Conservation (phyloP, 2,329 filamentous ascomycete species). For the Amphichorda felina region DNA sequence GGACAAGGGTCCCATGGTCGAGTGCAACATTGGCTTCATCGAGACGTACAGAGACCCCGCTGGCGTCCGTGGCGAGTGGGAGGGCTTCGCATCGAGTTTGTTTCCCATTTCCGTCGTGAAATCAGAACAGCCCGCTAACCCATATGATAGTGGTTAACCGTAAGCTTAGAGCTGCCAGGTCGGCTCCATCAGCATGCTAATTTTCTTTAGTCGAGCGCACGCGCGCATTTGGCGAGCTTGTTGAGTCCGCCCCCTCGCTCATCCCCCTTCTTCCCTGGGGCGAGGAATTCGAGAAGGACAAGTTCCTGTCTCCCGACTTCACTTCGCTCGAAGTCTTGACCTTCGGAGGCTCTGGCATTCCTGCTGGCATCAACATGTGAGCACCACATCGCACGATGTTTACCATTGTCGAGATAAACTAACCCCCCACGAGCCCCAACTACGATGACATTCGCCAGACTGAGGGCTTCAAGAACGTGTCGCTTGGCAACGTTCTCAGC, state of each 20-base stretch:
- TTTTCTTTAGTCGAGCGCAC: slow-evolving; percentile 58
- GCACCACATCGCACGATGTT: slow-evolving; percentile 4
- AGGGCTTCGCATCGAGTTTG: slow-evolving; percentile 61
- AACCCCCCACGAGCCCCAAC: slow-evolving; percentile 32
- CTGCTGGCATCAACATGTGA: slow-evolving; percentile 54
- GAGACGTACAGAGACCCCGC: slow-evolving; percentile 79
- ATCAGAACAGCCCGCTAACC: not conserved
- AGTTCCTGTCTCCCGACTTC: slow-evolving; percentile 90
- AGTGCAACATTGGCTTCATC: slow-evolving; percentile 74
- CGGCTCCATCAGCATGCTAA: slow-evolving; percentile 1
- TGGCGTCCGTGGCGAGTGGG: slow-evolving; percentile 73
- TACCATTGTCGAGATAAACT: slow-evolving; percentile 3
- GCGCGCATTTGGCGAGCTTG: slow-evolving; percentile 73
- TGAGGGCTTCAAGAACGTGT: slow-evolving; percentile 87
- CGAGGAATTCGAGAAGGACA: slow-evolving; percentile 88
- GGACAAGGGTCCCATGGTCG: slow-evolving; percentile 70
- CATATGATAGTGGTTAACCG: slow-evolving; percentile 52
- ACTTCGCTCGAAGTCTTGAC: slow-evolving; percentile 86
- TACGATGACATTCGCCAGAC: slow-evolving; percentile 71
- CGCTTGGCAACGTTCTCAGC: slow-evolving; percentile 81
- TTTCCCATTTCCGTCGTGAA: slow-evolving; percentile 2
- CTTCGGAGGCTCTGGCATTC: slow-evolving; percentile 57
- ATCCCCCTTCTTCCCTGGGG: slow-evolving; percentile 87
- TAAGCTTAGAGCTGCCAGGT: slow-evolving; percentile 9
- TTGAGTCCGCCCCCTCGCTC: slow-evolving; percentile 66